Evolutionary conservation across 306 rosid species (phyloP), one percentile per base, ranked within the genome.

Genomic region (Acacia acuminata): DNA sequence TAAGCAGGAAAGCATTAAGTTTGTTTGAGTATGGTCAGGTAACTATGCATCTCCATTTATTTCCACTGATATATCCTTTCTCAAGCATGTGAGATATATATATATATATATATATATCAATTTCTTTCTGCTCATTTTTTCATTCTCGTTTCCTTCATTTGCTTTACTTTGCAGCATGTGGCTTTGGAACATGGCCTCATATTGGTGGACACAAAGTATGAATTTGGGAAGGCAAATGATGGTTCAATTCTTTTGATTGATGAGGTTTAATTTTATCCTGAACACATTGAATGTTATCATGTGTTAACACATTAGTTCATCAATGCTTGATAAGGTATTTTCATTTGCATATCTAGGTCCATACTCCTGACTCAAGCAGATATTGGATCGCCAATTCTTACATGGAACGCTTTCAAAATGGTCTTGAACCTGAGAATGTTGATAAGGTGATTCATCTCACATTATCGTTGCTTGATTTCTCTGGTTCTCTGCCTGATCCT

Each of bases 341-440:
- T 51, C 47, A 72, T 72, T 82, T 75, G 77, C 73, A 27, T 82
- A 76, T 79, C 27, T 77, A 96, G 99, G 96, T 96, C 72, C 99
- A 96, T 84, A 96, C 99, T 43, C 99, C 99, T 19, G 99, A 96
- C 89, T 93, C 98, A 66, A 96, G 99, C 80, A 93, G 98, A 88
- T 93, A 96, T 86, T 96, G 99, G 99, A 92, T 96, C 83, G 94
- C 98, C 61, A 81, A 82, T 85, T 92, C 98, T 75, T 96, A 92
- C 71, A 77, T 83, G 74, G 94, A 96, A 78, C 89, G 85, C 65
- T 83, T 96, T 88, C 89, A 86, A 88, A 90, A 85, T 81, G 92
- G 93, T 63, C 92, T 92, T 68, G 99, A 92, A 81, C 99, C 99
- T 79, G 97, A 96, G 83, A 94, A 96, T 88, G 89, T 96, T 81